Base-by-base conservation (phyloP, 1,139 yeast genomes). In the Candida glucosophila region DNA sequence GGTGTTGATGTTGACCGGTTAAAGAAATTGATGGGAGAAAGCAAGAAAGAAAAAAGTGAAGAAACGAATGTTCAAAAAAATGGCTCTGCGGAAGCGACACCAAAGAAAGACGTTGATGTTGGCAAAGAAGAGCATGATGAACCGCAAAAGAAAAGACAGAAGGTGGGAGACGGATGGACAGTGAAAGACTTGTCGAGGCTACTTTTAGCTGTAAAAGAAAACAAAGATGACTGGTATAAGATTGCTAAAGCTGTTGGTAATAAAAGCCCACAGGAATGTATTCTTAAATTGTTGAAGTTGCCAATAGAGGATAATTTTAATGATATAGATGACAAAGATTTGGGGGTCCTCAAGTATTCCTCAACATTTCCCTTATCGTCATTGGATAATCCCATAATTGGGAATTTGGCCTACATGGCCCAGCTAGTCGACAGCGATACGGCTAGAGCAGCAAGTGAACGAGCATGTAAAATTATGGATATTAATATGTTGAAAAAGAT, bases 351-450 rank as follows among this genome's bases (percentile, higher is more conserved):
- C 39, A 81, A 78, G 45, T 86, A 71, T 52, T 79, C 90, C 4
- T 77, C 92, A 4, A 79, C 79, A 45, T 66, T 88, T 30, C 95
- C 97, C 5, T 77, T 83, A 24, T 75, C 85, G 26, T 72, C 85
- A 22, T 73, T 78, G 15, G 97, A 90, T 41, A 90, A 90, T 49
- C 98, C 99, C 2, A 88, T 90, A 4, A 69, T 90, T 59, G 79
- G 93, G 19, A 90, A 93, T 19, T 70, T 90, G 35, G 77, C 95
- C 4, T 90, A 88, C 51, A 62, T 92, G 55, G 77, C 92, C 1
- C 78, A 86, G 23, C 55, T 88, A 30, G 94, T 88, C 12, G 95
- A 88, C 44, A 78, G 90, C n/a, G 78, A 76, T 23, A 76, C 77
- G 20, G 94, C 90, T 2, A 80, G 76, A 30, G 85, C 86, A 7